These are phyloP conservation scores for Phialocephala subalpina DNA, from an alignment of 2,329 filamentous ascomycete species.

Conservation along the genomic window DNA sequence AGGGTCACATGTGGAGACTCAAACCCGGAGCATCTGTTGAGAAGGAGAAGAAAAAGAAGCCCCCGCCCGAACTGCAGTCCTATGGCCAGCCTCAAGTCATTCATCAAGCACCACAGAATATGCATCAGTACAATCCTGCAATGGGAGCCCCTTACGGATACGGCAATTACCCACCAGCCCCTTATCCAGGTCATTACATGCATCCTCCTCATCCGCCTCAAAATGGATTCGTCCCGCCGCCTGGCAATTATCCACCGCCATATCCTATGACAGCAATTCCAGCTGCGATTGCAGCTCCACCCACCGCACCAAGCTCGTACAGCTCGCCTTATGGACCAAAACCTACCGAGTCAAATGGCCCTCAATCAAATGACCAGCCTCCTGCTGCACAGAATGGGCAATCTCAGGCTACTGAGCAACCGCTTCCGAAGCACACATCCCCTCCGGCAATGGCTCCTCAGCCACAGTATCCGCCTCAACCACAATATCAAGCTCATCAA, in stretches of 20 bases:
- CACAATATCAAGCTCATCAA: slow-evolving; percentile 6
- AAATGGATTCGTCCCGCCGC: slow-evolving; percentile 1
- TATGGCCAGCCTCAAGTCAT: slow-evolving; percentile 6
- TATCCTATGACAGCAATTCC: slow-evolving; percentile 29
- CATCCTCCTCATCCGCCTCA: slow-evolving; percentile 7
- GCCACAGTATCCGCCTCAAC: background rate
- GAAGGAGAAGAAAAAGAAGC: slow-evolving; percentile 59
- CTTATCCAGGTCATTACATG: slow-evolving; percentile 11
- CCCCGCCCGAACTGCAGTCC: slow-evolving; percentile 43
- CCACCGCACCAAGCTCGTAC: slow-evolving; percentile 36
- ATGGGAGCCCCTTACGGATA: background rate
- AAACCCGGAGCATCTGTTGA: slow-evolving; percentile 61
- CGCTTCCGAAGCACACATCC: background rate
- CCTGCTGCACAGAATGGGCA: background rate
- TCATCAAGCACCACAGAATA: slow-evolving; percentile 22
- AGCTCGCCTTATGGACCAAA: slow-evolving; percentile 46
- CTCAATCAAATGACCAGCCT: slow-evolving; percentile 10
- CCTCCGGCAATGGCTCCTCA: background rate
- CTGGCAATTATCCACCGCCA: slow-evolving; percentile 15
- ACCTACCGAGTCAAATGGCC: slow-evolving; percentile 30
- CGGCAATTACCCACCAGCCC: slow-evolving; percentile 18
- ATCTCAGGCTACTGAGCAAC: background rate
- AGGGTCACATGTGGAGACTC: slow-evolving; percentile 65
- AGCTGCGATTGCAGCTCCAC: slow-evolving; percentile 32
- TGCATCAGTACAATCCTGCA: slow-evolving; percentile 20